These are phyloP conservation scores for Thuidium tamariscinum DNA, from an alignment of 225 moss, liverwort and hornwort species.

Conservation along the genomic window DNA sequence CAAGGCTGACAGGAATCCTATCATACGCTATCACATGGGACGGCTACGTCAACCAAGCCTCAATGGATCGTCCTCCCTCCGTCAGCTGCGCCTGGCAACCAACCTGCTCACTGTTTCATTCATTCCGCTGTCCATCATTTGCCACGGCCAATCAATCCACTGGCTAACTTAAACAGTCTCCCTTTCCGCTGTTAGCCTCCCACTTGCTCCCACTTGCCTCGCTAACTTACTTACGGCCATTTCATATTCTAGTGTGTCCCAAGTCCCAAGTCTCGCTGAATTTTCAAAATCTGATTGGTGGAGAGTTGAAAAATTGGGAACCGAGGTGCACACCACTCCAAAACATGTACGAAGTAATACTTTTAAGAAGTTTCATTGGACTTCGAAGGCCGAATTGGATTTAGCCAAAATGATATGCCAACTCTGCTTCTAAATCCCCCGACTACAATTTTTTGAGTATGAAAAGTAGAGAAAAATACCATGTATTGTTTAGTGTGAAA, in stretches of 20 bases:
- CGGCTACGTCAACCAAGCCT: neutral
- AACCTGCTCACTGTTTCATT: neutral
- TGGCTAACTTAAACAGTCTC: neutral
- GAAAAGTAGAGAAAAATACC: too few relatives aligned
- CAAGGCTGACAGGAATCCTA: neutral
- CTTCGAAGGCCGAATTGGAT: neutral
- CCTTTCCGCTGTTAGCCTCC: neutral
- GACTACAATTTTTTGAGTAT: neutral
- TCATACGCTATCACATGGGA: conserved; percentile 7
- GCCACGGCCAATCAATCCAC: neutral
- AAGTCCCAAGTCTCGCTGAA: neutral
- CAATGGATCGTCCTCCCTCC: neutral
- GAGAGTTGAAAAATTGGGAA: neutral
- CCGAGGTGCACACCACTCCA: neutral
- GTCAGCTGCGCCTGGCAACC: neutral
- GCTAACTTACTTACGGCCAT: neutral
- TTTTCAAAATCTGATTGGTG: neutral
- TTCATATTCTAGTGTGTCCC: neutral
- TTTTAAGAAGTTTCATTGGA: too few relatives aligned
- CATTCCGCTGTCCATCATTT: neutral
- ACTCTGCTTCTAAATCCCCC: fast-evolving
- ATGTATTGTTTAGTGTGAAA: fast-evolving
- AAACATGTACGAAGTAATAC: fast-evolving
- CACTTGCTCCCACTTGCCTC: neutral
- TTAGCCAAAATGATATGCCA: fast-evolving